Base-by-base conservation (phyloP, 345 rosid genomes). In the Rhizophora apiculata region DNA sequence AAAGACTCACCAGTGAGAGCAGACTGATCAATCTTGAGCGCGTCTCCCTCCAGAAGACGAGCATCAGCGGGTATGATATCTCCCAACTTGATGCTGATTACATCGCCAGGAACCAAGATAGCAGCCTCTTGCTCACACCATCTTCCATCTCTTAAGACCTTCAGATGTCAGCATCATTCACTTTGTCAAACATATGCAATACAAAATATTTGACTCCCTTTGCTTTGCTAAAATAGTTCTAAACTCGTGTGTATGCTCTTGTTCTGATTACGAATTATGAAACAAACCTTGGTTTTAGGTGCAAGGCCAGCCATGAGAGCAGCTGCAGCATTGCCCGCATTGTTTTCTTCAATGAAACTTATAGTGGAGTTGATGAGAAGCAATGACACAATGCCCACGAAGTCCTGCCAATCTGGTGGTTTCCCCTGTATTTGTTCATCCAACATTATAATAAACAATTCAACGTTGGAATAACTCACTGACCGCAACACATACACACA, bases 351-450 rank as follows among this genome's bases (percentile, higher is more conserved):
- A 2, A 88, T 78, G 81, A 88, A 90, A 54, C 94, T 88, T 67
- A 88, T 90, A 20, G 96, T 88, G 62, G 96, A 90, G 81, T 90
- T 90, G 52, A 90, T 85, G 63, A 90, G 1, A 18, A 90, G 85
- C 78, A 90, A 78, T 31, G 81, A 89, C 69, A 85, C 72, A 49
- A 90, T 90, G 69, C 96, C 96, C 8, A 85, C 53, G 71, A 90
- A 88, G 73, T 90, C 96, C 73, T 90, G 96, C 96, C 96, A 90
- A 68, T 90, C 96, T 22, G 96, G 96, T 56, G 92, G 94, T 78
- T 83, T 76, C 21, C 92, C 94, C 96, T 90, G 84, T 75, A 78
- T 55, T 15, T 13, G 49, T 43, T 15, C 49, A 11, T 43, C 18
- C 49, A 13, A 43, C 16, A 15, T 43, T 43, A 4, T 19, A 11